phyloP scores from a whole-genome alignment of 2,329 filamentous ascomycete species.

The Gaeumannomyces sp. region DNA sequence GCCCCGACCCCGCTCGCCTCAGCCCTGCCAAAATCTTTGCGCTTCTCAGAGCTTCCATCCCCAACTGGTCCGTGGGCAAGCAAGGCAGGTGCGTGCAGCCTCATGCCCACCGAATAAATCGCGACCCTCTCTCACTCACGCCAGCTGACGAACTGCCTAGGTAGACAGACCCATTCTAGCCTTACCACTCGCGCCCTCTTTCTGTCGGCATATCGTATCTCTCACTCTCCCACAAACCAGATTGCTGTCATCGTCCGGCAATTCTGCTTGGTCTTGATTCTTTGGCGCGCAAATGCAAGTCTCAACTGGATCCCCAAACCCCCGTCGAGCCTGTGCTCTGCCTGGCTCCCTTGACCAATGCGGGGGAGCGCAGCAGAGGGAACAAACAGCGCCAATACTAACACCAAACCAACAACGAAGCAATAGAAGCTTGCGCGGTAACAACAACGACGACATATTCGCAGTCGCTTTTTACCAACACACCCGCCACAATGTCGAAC shows the following conservation, averaged over 20 bases:
- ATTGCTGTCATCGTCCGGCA: background rate
- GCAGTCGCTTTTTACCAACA: background rate
- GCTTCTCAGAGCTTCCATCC: conserved; percentile 21
- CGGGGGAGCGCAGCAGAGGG: background rate
- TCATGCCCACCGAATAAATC: conserved; percentile 9
- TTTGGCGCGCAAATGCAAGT: background rate
- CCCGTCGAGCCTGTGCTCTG: background rate
- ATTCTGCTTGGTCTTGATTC: background rate
- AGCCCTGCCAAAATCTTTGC: conserved; percentile 17
- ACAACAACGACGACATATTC: background rate
- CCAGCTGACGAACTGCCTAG: background rate
- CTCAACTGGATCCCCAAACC: background rate
- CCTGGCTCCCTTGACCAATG: background rate
- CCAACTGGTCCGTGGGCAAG: conserved; percentile 5
- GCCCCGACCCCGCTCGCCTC: conserved; percentile 8
- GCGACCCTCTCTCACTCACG: conserved; percentile 10
- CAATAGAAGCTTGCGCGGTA: background rate
- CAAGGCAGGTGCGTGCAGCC: conserved; percentile 9
- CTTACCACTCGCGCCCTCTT: background rate
- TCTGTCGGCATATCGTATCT: background rate
- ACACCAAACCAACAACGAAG: background rate
- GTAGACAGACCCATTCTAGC: background rate
- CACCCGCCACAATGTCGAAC: conserved; percentile 21
- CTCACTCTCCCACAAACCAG: background rate
- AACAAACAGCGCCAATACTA: background rate